phyloP scores from a whole-genome alignment of 2,329 filamentous ascomycete genomes.

The Exophiala bonariae region DNA sequence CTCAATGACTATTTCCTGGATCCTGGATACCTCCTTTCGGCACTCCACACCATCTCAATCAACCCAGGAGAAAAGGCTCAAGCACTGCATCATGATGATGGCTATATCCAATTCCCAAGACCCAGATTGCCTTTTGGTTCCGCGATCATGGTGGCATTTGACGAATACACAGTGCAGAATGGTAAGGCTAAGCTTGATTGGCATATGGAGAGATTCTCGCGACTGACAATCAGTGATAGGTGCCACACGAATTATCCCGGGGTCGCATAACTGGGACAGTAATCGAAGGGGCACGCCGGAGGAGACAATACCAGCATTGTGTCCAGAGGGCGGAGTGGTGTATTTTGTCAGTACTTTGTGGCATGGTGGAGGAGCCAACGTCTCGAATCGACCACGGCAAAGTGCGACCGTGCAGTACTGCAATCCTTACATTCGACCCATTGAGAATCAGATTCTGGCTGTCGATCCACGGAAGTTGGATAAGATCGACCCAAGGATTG shows the following conservation, averaged over 20 bases:
- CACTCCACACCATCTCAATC: slow-evolving; percentile 41
- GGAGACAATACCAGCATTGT: slow-evolving; percentile 36
- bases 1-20: slow-evolving; percentile 45
- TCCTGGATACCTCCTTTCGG: slow-evolving; percentile 36
- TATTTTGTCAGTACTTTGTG: slow-evolving; percentile 39
- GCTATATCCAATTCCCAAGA: slow-evolving; percentile 34
- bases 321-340: slow-evolving; percentile 38
- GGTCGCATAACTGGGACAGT: slow-evolving; percentile 37
- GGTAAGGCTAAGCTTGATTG: slow-evolving; percentile 27
- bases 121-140: slow-evolving; percentile 36
- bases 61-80: slow-evolving; percentile 40
- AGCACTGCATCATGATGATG: slow-evolving; percentile 38
- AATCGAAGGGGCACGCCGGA: slow-evolving; percentile 27
- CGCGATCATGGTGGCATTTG: slow-evolving; percentile 34
- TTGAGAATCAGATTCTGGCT: slow-evolving; percentile 35
- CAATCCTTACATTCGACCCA: slow-evolving; percentile 39
- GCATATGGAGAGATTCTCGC: slow-evolving; percentile 35
- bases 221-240: slow-evolving; percentile 31
- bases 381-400: slow-evolving; percentile 30
- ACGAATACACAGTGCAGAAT: slow-evolving; percentile 27
- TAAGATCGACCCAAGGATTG: slow-evolving; percentile 32
- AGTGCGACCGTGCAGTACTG: slow-evolving; percentile 44
- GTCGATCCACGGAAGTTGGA: slow-evolving; percentile 34
- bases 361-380: slow-evolving; percentile 42
- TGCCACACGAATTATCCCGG: slow-evolving; percentile 35